Base-by-base conservation (phyloP, 441 rosid genomes). In the Cnidoscolus chayamansa region DNA sequence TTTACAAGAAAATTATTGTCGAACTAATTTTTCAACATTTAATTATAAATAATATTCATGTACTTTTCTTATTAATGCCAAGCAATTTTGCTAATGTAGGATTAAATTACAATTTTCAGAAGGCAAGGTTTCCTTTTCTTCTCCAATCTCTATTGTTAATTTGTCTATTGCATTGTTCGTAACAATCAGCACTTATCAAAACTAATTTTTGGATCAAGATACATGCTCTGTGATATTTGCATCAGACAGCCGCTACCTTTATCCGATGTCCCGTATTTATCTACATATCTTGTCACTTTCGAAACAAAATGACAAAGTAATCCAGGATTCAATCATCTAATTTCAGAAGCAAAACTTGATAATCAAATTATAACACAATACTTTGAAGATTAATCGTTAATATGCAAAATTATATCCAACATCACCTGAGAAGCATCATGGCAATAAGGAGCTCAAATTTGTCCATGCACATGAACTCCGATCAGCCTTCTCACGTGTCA, bases 361-460 rank as follows among this genome's bases (percentile, higher is more conserved):
- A 59, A 31, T 60, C 4, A 11, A 58, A 58, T 2, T 40, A 3
- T 40, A 40, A 5, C 45, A 2, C 2, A 40, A 4, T 35, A 35
- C 40, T 35, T 35, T 35, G 40, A 35, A 35, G 40, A 37, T 25
- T 7, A 40, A 64, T 40, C 13, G 48, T 1, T 31, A 61, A 40
- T 64, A 47, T 19, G 67, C 70, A 68, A 55, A 35, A 43, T 45
- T 58, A 63, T 25, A 35, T 60, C 66, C 77, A 53, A 61, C 72
- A 66, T 72, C 79, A 84, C 76, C 82, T 40, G 79, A 67, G 87
- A 84, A 80, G 87, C 84, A 82, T 81, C 85, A 81, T 67, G 82
- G 82, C 68, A 77, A 69, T 15, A 53, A 74, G 82, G 65, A 76
- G 79, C 76, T 65, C 74, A 54, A 2, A 37, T 15, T 31, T 67